Evolutionary conservation across 2,329 filamentous ascomycete species (phyloP).

Genomic region (Xylariales sp.): DNA sequence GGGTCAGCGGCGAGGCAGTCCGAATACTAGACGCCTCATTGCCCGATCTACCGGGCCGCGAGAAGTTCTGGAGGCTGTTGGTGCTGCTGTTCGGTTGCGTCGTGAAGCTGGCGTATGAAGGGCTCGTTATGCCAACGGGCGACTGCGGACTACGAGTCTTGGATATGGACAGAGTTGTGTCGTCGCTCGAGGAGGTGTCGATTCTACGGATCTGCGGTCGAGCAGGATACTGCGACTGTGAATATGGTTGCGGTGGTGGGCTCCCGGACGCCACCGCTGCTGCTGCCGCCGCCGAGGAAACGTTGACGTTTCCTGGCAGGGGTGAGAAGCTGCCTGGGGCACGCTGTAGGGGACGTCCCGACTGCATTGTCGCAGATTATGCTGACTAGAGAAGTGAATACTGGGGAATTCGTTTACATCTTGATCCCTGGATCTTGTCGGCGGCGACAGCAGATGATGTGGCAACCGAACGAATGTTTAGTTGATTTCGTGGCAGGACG

Average conservation of each 20-base stretch:
- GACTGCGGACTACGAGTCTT: constrained; percentile 39
- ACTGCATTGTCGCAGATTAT: constrained; percentile 21
- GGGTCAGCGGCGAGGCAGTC: constrained; percentile 38
- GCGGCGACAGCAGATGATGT: too few relatives aligned
- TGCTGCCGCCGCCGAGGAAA: constrained; percentile 20
- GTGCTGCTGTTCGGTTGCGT: constrained; percentile 43
- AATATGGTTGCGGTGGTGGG: constrained; percentile 24
- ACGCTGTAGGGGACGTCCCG: constrained; percentile 25
- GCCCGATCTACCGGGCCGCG: constrained; percentile 42
- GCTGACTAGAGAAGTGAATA: not conserved
- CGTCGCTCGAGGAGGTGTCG: constrained; percentile 43
- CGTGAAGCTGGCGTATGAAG: constrained; percentile 45
- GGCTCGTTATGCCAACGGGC: constrained; percentile 34
- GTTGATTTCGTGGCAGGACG: too few relatives aligned
- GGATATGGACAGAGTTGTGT: constrained; percentile 32
- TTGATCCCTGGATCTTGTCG: not conserved
- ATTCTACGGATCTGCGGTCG: constrained; percentile 37
- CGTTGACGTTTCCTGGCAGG: constrained; percentile 32
- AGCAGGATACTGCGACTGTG: constrained; percentile 19
- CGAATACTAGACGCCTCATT: constrained; percentile 26
- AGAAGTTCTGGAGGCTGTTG: constrained; percentile 52
- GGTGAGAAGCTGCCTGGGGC: constrained; percentile 49
- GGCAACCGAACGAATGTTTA: too few relatives aligned
- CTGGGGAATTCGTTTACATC: not conserved
- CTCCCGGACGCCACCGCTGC: constrained; percentile 16